Base-by-base conservation (phyloP, 495 filamentous ascomycete species). In the Daldinia loculata region DNA sequence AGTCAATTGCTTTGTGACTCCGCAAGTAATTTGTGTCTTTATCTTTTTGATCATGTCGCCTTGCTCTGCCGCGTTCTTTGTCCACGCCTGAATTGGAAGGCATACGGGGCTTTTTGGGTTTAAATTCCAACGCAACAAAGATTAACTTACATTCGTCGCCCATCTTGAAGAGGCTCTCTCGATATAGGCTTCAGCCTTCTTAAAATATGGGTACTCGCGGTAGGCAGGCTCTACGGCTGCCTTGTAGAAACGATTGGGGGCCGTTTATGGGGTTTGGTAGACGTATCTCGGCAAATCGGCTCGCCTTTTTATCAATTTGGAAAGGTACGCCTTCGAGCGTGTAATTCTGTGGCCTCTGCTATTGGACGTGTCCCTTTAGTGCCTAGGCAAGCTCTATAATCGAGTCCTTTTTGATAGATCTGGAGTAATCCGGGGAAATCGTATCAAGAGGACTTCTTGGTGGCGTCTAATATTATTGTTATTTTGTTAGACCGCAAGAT, bases 101-200 rank as follows among this genome's bases (percentile, higher is more conserved):
- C 1, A 12, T 38, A 27, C 36, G 39, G 30, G 8, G 15, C 48
- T 48, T 53, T 24, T 24, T 17, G 30, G 29, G 17, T 56, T 22
- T 2, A 30, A 69, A 38, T 50, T 34, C 36, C 27, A 61, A 39
- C 11, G 6, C 8, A 48, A 60, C 56, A 27, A 53, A 48, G 27
- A 65, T 63, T 3, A 38, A 72, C 70, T 73, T 69, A 73, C 70
- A 73, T 69, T 73, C 70, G 56, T 68, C 50, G 11, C 50, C 56
- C 70, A 73, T 73, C 29, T 66, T 69, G 38, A 53, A 26, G 32
- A 61, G 53, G 56, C 17, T 65, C 17, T 56, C 19, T 51, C 5
- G 7, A 38, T 55, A 8, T 48, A 5, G 19, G 26, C 22, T 56
- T 65, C 65, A 72, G 70, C 70, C 70, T 69, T 66, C 43, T 30